Base-by-base conservation (phyloP, 2,329 filamentous ascomycete genomes). In the Paradendryphiella salina region DNA sequence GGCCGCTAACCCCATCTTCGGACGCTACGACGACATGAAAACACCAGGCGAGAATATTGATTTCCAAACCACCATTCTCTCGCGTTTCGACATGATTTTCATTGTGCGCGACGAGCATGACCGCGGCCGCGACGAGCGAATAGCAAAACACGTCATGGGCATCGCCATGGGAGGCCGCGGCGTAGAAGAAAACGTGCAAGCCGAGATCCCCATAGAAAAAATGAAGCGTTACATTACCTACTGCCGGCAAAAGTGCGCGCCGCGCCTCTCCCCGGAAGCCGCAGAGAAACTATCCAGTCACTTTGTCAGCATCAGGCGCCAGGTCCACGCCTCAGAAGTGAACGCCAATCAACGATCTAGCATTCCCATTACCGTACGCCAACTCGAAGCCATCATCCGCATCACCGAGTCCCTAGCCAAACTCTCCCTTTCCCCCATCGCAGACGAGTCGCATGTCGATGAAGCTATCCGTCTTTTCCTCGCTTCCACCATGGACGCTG, bases 81-180 rank as follows among this genome's bases (percentile, higher is more conserved):
- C 93, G 2, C 89, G 94, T 82, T 99, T 99, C 73, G 94, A 99
- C 74, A 96, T 99, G 90, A 97, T 99, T 60, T 99, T 97, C 79
- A 96, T 99, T 61, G 93, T 99, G 56, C 90, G 89, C 63, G 94
- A 99, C 72, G 91, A 96, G 56, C 94, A 99, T 72, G 90, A 93
- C 56, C 84, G 90, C 36, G 87, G 84, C 50, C 89, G 93, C 66
- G 94, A 99, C 69, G 90, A 96, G 77, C 86, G 82, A 3, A 97
- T 99, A 67, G 94, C 94, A 10, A 93, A 87, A 70, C 94, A 99
- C 82, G 93, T 99, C 69, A 96, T 99, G 86, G 86, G 88, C 37
- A 92, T 99, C 58, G 93, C 97, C 66, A 97, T 96, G 89, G 90
- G 91, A 51, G 89, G 89, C 11, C 85, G 88, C 45, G 88, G 89